Conservation (phyloP, 2,329 filamentous ascomycete species). For the Alternaria sp. region DNA sequence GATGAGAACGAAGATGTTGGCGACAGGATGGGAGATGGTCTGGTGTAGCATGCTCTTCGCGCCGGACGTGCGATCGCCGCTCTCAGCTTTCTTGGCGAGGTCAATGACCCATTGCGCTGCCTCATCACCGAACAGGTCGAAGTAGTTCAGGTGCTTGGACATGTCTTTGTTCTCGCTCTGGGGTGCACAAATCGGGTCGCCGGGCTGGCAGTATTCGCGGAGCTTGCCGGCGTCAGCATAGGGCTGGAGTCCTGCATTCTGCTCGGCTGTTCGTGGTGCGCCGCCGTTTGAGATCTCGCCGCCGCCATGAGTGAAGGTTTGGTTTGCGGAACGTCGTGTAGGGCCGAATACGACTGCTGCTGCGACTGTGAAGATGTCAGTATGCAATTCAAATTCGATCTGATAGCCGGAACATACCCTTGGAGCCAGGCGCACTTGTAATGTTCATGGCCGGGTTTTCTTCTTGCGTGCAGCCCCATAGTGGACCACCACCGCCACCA, state of each 20-base stretch:
- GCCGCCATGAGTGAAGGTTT: conserved; percentile 33
- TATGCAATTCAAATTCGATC: neutral
- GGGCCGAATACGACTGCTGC: conserved; percentile 37
- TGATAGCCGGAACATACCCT: conserved; percentile 17
- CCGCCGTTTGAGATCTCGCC: conserved; percentile 33
- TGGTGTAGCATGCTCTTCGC: conserved; percentile 30
- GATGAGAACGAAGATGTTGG: conserved; percentile 33
- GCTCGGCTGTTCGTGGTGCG: conserved; percentile 30
- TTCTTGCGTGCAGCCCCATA: conserved; percentile 37
- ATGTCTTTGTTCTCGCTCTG: conserved; percentile 59
- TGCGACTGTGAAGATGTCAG: conserved; percentile 30
- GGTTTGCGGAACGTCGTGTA: conserved; percentile 36
- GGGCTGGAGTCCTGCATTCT: conserved; percentile 34
- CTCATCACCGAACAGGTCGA: conserved; percentile 41
- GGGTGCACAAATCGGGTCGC: conserved; percentile 69
- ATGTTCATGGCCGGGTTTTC: conserved; percentile 33
- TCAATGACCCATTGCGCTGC: conserved; percentile 35
- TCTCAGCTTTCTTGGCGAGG: conserved; percentile 28
- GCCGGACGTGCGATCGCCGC: conserved; percentile 15
- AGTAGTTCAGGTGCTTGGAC: conserved; percentile 68
- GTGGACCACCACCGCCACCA: conserved; percentile 36
- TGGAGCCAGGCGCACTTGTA: conserved; percentile 32
- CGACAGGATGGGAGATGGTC: conserved; percentile 34
- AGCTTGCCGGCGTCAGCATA: conserved; percentile 58
- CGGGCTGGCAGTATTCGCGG: conserved; percentile 69